Evolutionary conservation across 2,329 filamentous ascomycete genomes (phyloP).

Genomic region (Trichoderma arundinaceum): DNA sequence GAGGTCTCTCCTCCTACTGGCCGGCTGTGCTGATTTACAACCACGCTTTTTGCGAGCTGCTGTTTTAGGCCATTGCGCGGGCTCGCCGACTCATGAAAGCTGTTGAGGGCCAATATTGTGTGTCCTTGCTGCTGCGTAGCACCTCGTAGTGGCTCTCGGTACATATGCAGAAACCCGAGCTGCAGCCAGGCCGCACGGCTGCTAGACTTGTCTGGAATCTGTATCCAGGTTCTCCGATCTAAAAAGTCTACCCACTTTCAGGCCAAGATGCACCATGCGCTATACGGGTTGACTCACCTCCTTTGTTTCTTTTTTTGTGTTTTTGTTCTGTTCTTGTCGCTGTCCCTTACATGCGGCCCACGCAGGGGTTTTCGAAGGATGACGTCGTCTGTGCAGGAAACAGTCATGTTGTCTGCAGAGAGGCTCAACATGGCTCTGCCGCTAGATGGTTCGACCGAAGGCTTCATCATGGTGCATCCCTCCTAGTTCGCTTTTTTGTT

Average conservation of each 20-base stretch:
- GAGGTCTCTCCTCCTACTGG: neutral
- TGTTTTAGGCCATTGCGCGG: conserved; percentile 3
- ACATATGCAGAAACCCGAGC: conserved; percentile 13
- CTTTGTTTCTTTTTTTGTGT: neutral
- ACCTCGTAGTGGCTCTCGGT: no score
- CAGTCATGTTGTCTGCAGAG: neutral
- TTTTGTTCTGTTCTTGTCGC: neutral
- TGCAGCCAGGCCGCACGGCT: neutral
- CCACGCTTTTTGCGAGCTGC: conserved; percentile 1
- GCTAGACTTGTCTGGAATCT: conserved; percentile 3
- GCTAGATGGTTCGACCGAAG: neutral
- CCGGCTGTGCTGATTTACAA: neutral
- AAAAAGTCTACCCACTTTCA: conserved; percentile 12
- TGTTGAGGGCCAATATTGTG: neutral
- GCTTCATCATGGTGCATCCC: conserved; percentile 15
- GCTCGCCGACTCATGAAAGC: conserved; percentile 4
- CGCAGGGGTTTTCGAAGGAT: conserved; percentile 13
- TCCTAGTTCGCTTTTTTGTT: neutral
- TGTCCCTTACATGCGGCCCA: conserved; percentile 16
- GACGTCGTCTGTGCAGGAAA: conserved; percentile 3
- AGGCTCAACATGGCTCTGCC: neutral
- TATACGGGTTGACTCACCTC: conserved; percentile 7
- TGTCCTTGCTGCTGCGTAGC: neutral
- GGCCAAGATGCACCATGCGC: neutral
- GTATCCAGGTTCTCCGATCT: conserved; percentile 5